Conservation (phyloP, 345 rosid genomes). For the Populus euphratica region DNA sequence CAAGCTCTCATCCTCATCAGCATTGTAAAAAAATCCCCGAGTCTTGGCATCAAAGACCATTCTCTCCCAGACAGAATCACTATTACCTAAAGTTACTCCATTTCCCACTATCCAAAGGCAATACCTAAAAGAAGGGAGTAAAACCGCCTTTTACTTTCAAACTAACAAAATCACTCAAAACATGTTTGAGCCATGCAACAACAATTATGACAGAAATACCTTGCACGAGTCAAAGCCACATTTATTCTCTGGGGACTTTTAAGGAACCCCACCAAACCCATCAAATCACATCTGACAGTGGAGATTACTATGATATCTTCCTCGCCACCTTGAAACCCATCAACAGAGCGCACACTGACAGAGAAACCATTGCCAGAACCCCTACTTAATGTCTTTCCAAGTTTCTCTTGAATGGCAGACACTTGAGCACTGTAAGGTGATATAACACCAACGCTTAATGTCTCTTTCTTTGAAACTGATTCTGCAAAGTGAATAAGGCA, state of each 20-base stretch:
- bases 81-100: conserved; percentile 30
- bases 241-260: conserved; percentile 8
- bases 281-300: conserved; percentile 41
- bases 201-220: conserved; percentile 19
- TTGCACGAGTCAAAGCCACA: conserved; percentile 31
- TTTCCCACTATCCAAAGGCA: conserved; percentile 54
- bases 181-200: too few relatives aligned
- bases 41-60: conserved; percentile 36
- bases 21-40: conserved; percentile 31
- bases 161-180: too few relatives aligned
- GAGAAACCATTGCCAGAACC: conserved; percentile 16
- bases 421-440: conserved; percentile 26
- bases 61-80: conserved; percentile 36
- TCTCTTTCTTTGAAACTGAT: background rate
- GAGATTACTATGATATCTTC: conserved; percentile 50
- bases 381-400: conserved; percentile 18
- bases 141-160: too few relatives aligned
- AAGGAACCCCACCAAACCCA: conserved; percentile 41
- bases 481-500: too few relatives aligned
- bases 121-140: conserved; percentile 16
- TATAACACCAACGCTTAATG: conserved; percentile 16
- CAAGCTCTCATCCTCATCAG: conserved; percentile 36
- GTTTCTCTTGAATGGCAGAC: conserved; percentile 39
- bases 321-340: conserved; percentile 55
- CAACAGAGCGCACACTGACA: conserved; percentile 38